These are phyloP conservation scores for Herpetomonas tarakana DNA, from an alignment of 208 protist genomes.

Conservation along the genomic window DNA sequence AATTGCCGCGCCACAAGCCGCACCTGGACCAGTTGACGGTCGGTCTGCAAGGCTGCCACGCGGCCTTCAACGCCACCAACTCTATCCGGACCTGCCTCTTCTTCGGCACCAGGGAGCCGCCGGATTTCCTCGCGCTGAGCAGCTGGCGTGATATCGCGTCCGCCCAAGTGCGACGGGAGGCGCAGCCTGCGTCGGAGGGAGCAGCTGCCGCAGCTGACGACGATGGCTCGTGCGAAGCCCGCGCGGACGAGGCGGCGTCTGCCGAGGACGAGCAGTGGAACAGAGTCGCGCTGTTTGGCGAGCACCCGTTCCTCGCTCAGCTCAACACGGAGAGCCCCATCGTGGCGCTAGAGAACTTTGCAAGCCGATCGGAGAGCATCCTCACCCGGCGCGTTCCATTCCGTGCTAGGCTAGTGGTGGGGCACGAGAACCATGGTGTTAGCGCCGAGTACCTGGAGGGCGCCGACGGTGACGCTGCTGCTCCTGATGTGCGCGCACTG, in stretches of 20 bases:
- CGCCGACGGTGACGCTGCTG: neutral
- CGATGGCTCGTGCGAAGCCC: neutral
- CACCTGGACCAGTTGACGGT: slow-evolving; percentile 30
- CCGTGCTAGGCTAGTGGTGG: slow-evolving; percentile 51
- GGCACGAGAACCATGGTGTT: slow-evolving; percentile 88
- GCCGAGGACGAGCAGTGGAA: neutral
- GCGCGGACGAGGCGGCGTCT: neutral
- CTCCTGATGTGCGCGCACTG: neutral
- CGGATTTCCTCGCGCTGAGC: slow-evolving; percentile 48
- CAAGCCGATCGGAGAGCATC: slow-evolving; percentile 57
- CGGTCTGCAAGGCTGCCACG: slow-evolving; percentile 75
- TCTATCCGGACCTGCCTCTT: slow-evolving; percentile 74
- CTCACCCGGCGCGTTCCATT: slow-evolving; percentile 39
- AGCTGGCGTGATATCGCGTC: slow-evolving; percentile 51
- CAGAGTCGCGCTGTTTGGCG: slow-evolving; percentile 29
- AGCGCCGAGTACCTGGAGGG: slow-evolving; percentile 34
- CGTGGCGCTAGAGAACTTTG: slow-evolving; percentile 85
- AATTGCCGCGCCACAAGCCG: slow-evolving; percentile 2
- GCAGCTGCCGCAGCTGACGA: neutral
- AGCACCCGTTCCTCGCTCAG: slow-evolving; percentile 29
- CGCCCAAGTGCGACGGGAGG: slow-evolving; percentile 26
- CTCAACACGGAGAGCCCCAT: slow-evolving; percentile 21
- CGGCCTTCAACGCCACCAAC: slow-evolving; percentile 87
- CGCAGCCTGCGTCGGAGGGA: slow-evolving; percentile 3
- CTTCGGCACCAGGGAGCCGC: slow-evolving; percentile 61